Evolutionary conservation across 805 yeast genomes (phyloP), one percentile per base, ranked within the genome.

Genomic region (Yarrowia bubula): DNA sequence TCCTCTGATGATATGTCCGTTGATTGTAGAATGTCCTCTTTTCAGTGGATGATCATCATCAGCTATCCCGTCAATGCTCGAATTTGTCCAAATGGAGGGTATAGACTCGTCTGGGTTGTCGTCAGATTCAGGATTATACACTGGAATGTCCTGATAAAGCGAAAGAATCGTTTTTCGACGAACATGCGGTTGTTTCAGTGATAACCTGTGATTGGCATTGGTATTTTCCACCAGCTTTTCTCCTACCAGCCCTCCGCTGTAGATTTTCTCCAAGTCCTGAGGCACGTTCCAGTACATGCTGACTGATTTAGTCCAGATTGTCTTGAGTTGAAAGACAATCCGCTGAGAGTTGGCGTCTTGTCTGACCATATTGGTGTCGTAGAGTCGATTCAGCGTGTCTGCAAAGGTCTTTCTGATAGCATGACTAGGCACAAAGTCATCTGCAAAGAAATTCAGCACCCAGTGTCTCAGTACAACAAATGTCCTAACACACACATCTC

Each of bases 401-500:
- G 70, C 71, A 65, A 85, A 81, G 28, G 74, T 69, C 22, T 70
- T 68, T 64, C 92, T 77, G 38, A 88, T 75, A 64, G 81, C 78
- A 18, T 76, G 70, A 55, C 83, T 79, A 14, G 82, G 75, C 31
- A 87, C 77, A 73, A 92, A 95, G 75, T 95, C 98, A 72, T 90
- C 93, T 46, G 85, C 81, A 71, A 91, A 95, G 74, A 90, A 92
- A 75, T 92, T 93, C 66, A 90, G 76, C 17, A 93, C 74, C 96
- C 98, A 93, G 77, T 90, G 96, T 71, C 98, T 83, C 47, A 95
- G 70, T 33, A 89, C 86, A 32, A 90, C 97, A 77, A 92, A 93
- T 0, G 96, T 87, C 70, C 98, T 81, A 41, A 92, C 82, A 11
- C 90, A 78, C 1, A 88, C 86, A 50, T 88, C 78, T 66, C 86